phyloP scores from a whole-genome alignment of 208 protist species.

The Acanthamoeba divionensis region DNA sequence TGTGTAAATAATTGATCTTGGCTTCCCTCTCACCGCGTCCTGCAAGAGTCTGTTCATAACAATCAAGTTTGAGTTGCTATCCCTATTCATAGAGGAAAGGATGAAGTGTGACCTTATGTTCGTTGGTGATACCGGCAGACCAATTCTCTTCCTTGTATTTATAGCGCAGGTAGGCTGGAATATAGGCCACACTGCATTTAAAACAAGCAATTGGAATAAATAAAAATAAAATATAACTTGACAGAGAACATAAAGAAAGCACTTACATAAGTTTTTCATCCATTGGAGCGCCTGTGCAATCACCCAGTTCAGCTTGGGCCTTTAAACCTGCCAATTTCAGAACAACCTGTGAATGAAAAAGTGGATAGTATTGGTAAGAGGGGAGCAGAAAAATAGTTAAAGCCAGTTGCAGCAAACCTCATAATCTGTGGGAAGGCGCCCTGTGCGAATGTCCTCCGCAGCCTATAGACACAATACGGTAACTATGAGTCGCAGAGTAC shows the following conservation, averaged over 20 bases:
- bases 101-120: not conserved
- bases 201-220: not conserved
- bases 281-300: not conserved
- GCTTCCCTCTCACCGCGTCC: too few species aligned
- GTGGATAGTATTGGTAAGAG: too few species aligned
- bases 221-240: not conserved
- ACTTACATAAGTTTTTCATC: constrained; percentile 1
- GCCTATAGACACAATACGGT: too few species aligned
- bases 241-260: not conserved
- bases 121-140: not conserved
- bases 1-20: constrained; percentile 23
- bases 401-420: too few species aligned
- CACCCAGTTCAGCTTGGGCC: not conserved
- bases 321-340: constrained; percentile 17
- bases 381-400: too few species aligned
- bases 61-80: too few species aligned
- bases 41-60: too few species aligned
- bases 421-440: not conserved
- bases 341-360: too few species aligned
- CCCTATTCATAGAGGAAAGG: not conserved
- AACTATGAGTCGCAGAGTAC: too few species aligned
- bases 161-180: constrained; percentile 22
- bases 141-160: constrained; percentile 38
- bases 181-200: not conserved
- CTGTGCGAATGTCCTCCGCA: constrained; percentile 18